Conservation (phyloP, 495 filamentous ascomycete genomes). For the Tuber calosporum region DNA sequence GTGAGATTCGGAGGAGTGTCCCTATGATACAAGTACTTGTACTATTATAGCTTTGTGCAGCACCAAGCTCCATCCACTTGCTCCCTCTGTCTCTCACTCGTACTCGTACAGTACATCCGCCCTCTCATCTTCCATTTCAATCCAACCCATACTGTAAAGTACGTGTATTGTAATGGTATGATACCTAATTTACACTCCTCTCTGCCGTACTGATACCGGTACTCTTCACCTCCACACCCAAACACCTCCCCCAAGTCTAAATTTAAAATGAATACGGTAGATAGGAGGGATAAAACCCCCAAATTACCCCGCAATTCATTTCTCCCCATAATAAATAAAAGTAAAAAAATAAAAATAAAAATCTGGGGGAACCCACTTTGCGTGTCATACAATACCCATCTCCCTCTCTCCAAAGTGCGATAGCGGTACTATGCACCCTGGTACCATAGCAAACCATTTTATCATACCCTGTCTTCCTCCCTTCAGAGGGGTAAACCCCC, state of each 20-base stretch:
- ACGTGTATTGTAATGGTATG: no score
- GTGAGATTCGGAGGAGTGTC: neutral
- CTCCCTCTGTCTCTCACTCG: neutral
- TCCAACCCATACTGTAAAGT: neutral
- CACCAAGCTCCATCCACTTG: neutral
- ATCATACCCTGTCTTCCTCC: no score
- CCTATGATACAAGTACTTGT: no score
- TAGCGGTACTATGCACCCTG: no score
- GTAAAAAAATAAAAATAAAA: neutral
- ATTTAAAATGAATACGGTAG: neutral
- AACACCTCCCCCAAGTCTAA: neutral
- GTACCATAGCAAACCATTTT: neutral
- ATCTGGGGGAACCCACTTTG: neutral
- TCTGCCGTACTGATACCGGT: no score
- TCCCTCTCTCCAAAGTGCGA: no score
- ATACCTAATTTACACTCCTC: no score
- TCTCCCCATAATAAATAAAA: no score
- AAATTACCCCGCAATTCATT: no score
- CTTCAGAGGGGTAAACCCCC: neutral
- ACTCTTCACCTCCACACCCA: neutral
- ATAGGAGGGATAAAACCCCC: no score
- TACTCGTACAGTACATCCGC: neutral
- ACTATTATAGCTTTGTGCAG: neutral
- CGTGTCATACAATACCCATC: no score
- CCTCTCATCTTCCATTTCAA: neutral